A percentile compares a stretch with the other conserved stretches of the same genome.
Conservation (phyloP, 768 basidiomycete species). For the Boletus coccyginus region DNA sequence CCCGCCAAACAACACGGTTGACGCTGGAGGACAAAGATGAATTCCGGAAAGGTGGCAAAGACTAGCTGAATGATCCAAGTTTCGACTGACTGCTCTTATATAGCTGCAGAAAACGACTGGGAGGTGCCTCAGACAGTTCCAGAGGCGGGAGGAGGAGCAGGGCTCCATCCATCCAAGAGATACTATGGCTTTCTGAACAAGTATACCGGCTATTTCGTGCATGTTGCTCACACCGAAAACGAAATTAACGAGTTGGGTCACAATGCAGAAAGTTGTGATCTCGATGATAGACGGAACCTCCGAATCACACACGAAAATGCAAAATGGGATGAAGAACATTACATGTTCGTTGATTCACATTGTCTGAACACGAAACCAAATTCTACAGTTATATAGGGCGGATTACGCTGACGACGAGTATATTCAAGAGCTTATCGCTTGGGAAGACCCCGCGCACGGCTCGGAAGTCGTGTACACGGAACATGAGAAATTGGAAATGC, state of each 20-base stretch:
- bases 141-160: slow-evolving; percentile 34
- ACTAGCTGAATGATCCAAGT: background rate
- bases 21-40: slow-evolving; percentile 53
- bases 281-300: slow-evolving; percentile 48
- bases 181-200: slow-evolving; percentile 77
- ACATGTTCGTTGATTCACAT: slow-evolving; percentile 54
- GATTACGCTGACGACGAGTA: slow-evolving; percentile 77
- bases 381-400: slow-evolving; percentile 48
- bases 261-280: slow-evolving; percentile 56
- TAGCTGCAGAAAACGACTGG: slow-evolving; percentile 82
- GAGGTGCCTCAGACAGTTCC: slow-evolving; percentile 64
- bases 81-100: slow-evolving; percentile 2
- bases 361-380: background rate
- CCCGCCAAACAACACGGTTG: slow-evolving; percentile 41
- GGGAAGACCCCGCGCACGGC: slow-evolving; percentile 54
- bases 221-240: slow-evolving; percentile 72
- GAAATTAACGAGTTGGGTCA: slow-evolving; percentile 78
- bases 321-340: slow-evolving; percentile 84
- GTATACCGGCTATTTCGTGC: slow-evolving; percentile 72
- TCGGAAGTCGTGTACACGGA: slow-evolving; percentile 59
- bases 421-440: slow-evolving; percentile 66
- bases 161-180: slow-evolving; percentile 39
- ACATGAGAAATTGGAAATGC: slow-evolving; percentile 65
- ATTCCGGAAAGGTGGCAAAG: slow-evolving; percentile 50
- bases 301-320: slow-evolving; percentile 64